phyloP scores from a whole-genome alignment of 768 basidiomycete genomes.

The Leucosporidium yakuticum region DNA sequence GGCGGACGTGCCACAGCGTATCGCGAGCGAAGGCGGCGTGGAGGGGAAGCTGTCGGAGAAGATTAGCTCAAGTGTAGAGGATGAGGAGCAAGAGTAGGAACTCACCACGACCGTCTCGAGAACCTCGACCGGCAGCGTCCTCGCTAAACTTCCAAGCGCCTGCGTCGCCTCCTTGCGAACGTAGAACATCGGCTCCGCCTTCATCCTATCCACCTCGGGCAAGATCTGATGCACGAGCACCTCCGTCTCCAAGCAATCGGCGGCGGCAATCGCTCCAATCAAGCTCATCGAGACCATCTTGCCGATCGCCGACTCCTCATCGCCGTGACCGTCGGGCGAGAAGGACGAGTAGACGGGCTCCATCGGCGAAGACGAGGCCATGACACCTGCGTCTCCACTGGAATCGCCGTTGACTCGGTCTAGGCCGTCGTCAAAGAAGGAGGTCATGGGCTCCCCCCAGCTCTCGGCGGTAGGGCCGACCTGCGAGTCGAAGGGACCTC shows the following conservation, averaged over 20 bases:
- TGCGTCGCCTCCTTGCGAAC: slow-evolving; percentile 80
- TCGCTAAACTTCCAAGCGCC: slow-evolving; percentile 79
- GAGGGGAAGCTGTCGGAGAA: slow-evolving; percentile 59
- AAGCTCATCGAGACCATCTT: slow-evolving; percentile 80
- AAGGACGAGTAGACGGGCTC: slow-evolving; percentile 28
- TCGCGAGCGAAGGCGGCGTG: slow-evolving; percentile 68
- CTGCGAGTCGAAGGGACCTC: not conserved
- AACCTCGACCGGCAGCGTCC: slow-evolving; percentile 71
- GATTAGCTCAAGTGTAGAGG: slow-evolving; percentile 8
- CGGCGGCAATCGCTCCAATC: slow-evolving; percentile 32
- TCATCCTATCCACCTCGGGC: slow-evolving; percentile 38
- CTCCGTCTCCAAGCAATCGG: slow-evolving; percentile 23
- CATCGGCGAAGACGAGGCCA: not conserved
- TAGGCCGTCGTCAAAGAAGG: not conserved
- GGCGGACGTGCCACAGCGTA: slow-evolving; percentile 71
- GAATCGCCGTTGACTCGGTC: not conserved
- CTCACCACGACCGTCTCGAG: slow-evolving; percentile 52
- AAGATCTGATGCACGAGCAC: slow-evolving; percentile 32
- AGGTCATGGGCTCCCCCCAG: slow-evolving; percentile 7
- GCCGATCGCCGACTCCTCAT: slow-evolving; percentile 74
- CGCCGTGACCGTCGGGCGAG: slow-evolving; percentile 41
- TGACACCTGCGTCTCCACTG: not conserved
- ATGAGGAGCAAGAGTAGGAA: not conserved
- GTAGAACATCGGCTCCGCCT: slow-evolving; percentile 51
- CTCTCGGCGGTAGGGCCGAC: not conserved